Evolutionary conservation across 1,139 yeast species (phyloP).

Genomic region (Arxiozyma bovina): DNA sequence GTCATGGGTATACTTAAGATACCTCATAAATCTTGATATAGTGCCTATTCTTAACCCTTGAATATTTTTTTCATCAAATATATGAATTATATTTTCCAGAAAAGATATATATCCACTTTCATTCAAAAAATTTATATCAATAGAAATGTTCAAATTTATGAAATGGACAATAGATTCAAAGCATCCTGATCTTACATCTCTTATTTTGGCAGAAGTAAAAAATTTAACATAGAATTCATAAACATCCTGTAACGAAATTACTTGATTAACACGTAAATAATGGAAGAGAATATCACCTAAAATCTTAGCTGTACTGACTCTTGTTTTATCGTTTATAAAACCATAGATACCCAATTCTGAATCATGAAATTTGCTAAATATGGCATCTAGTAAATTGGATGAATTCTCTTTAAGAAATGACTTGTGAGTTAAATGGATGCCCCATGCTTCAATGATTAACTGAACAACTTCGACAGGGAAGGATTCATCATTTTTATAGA

Average conservation of each 20-base stretch:
- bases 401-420: conserved; percentile 19
- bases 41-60: conserved; percentile 14
- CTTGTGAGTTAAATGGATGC: conserved; percentile 16
- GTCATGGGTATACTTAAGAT: conserved; percentile 20
- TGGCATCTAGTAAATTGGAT: conserved; percentile 9
- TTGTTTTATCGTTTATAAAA: conserved; percentile 26
- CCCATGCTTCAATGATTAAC: conserved; percentile 21
- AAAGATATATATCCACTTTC: conserved; percentile 23
- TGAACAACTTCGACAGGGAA: conserved; percentile 23
- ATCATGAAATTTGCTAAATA: conserved; percentile 19
- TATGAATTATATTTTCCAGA: conserved; percentile 15
- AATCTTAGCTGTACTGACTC: conserved; percentile 28
- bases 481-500: conserved; percentile 17
- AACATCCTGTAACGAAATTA: conserved; percentile 17
- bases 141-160: conserved; percentile 21
- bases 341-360: conserved; percentile 25
- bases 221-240: conserved; percentile 27
- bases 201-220: conserved; percentile 20
- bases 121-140: conserved; percentile 23
- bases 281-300: conserved; percentile 31
- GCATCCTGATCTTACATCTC: conserved; percentile 27
- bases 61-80: conserved; percentile 12
- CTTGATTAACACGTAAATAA: conserved; percentile 13
- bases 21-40: conserved; percentile 18
- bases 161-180: conserved; percentile 33